A percentile compares a stretch with the other conserved stretches of the same genome.
Evolutionary conservation across 1,284 basidiomycete genomes (phyloP).

Genomic region (Ganoderma multipileum): DNA sequence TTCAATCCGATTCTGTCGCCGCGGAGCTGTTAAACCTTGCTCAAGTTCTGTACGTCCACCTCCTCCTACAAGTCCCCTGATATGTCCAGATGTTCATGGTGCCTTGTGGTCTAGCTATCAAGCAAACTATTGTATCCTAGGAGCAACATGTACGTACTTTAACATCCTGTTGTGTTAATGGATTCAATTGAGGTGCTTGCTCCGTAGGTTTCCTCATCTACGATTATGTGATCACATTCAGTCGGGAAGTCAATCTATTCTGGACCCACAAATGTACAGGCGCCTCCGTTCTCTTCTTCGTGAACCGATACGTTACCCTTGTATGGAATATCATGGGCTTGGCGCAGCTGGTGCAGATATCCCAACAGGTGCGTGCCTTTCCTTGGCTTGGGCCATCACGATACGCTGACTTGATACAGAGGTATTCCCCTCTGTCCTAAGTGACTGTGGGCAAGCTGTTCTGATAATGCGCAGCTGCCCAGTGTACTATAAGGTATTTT

Average conservation of each 20-base stretch:
- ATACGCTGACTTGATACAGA: not conserved
- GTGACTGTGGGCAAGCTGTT: not conserved
- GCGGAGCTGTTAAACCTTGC: not conserved
- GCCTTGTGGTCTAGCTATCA: not conserved
- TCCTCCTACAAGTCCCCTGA: not conserved
- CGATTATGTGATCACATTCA: constrained; percentile 23
- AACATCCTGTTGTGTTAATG: not conserved
- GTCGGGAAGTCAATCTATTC: constrained; percentile 20
- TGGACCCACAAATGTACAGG: constrained; percentile 8
- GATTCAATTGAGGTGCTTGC: not conserved
- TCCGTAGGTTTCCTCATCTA: constrained; percentile 19
- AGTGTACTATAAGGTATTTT: constrained; percentile 1
- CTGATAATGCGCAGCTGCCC: not conserved
- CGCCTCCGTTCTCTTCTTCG: constrained; percentile 18
- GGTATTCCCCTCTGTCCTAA: not conserved
- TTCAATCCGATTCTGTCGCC: not conserved
- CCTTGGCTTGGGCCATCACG: not conserved
- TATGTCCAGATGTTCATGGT: not conserved
- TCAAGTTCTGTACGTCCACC: not conserved
- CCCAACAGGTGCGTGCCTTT: not conserved
- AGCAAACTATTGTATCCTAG: not conserved
- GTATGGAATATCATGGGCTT: not conserved
- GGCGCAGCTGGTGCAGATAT: not conserved
- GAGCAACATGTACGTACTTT: not conserved
- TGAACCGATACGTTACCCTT: constrained; percentile 19